Evolutionary conservation across 331 rosid species (phyloP).

Genomic region (Malus hybrid): DNA sequence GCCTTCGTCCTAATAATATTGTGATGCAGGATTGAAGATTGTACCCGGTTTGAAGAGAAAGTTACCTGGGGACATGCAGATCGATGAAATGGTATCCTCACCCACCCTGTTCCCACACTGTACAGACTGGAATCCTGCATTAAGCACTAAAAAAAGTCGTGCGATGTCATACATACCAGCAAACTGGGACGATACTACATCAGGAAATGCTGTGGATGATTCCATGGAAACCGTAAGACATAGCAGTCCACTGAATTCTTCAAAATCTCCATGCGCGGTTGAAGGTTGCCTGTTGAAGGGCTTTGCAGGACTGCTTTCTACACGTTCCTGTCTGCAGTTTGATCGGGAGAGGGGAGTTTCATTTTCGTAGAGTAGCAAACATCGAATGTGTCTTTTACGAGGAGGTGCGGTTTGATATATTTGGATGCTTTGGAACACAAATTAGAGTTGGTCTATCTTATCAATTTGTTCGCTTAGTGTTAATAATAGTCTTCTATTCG

Average conservation of each 20-base stretch:
- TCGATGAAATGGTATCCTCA: slow-evolving; percentile 35
- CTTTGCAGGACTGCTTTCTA: slow-evolving; percentile 62
- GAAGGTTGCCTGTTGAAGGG: slow-evolving; percentile 75
- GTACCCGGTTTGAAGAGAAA: slow-evolving; percentile 76
- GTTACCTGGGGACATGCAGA: slow-evolving; percentile 31
- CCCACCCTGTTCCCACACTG: slow-evolving; percentile 5
- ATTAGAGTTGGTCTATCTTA: background rate
- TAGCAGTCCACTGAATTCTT: slow-evolving; percentile 41
- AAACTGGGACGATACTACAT: slow-evolving; percentile 22
- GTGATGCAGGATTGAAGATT: slow-evolving; percentile 44
- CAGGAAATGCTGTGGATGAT: slow-evolving; percentile 35
- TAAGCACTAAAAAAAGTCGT: slow-evolving; percentile 46
- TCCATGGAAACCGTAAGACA: slow-evolving; percentile 44
- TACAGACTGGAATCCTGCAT: slow-evolving; percentile 23
- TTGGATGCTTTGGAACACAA: background rate
- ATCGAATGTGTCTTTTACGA: slow-evolving; percentile 1
- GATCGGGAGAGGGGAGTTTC: slow-evolving; percentile 47
- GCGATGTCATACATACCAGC: slow-evolving; percentile 12
- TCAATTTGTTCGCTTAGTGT: background rate
- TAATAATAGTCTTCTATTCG: background rate
- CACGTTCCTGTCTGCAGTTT: slow-evolving; percentile 39
- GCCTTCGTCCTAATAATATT: background rate
- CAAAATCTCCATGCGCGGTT: slow-evolving; percentile 65
- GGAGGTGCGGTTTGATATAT: background rate
- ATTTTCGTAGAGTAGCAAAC: slow-evolving; percentile 21